A percentile compares a stretch with the other conserved stretches of the same genome.
These are phyloP conservation scores for Drosera spatulata DNA, from an alignment of 179 eudicot species.

Conservation along the genomic window DNA sequence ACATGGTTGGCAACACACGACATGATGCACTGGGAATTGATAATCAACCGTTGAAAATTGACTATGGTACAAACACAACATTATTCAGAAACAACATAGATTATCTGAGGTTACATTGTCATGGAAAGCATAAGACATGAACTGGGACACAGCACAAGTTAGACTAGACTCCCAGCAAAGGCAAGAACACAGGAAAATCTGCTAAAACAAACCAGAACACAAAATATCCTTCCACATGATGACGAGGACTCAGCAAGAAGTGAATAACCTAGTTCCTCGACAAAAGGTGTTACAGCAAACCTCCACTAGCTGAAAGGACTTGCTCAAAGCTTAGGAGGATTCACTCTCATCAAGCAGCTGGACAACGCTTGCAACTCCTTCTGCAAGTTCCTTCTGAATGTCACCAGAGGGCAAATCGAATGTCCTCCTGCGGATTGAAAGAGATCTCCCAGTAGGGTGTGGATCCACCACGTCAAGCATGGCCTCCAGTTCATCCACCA, in stretches of 20 bases:
- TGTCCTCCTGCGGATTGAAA: slow-evolving; percentile 61
- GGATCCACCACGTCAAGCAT: slow-evolving; percentile 98
- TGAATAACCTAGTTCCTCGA: background rate
- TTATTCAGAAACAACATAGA: too few species aligned
- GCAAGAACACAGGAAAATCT: too few species aligned
- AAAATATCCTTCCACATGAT: too few species aligned
- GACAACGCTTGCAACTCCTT: slow-evolving; percentile 85
- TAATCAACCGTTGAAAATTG: too few species aligned
- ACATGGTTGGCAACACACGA: too few species aligned
- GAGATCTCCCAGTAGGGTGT: slow-evolving; percentile 51
- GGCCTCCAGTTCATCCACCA: slow-evolving; percentile 95
- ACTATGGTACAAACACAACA: too few species aligned
- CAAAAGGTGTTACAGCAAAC: background rate
- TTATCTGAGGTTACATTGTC: too few species aligned
- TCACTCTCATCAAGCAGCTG: slow-evolving; percentile 54
- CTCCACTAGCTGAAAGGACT: background rate
- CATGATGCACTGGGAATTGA: too few species aligned
- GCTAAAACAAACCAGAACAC: too few species aligned
- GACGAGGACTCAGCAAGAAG: background rate
- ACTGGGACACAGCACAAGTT: too few species aligned
- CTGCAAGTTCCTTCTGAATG: slow-evolving; percentile 76
- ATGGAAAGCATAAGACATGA: too few species aligned
- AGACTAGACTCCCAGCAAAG: too few species aligned
- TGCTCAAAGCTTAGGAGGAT: background rate
- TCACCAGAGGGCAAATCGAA: slow-evolving; percentile 84